phyloP scores from a whole-genome alignment of 192 early-diverging fungal species.

The Helicostylum pulchrum region DNA sequence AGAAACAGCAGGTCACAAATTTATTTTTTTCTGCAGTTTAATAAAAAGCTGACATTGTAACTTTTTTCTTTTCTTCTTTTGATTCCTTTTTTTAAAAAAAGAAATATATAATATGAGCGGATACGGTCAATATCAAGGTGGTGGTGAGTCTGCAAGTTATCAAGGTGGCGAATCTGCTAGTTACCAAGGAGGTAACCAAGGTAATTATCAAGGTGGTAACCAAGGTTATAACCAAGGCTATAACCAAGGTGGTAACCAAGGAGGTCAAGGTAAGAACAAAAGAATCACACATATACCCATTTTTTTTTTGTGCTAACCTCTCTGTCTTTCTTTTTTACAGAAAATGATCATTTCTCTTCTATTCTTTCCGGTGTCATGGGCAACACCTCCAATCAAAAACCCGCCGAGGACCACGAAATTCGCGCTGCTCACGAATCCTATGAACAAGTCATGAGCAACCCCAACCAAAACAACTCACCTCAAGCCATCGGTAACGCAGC shows the following conservation, averaged over 20 bases:
- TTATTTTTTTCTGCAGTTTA: too few species aligned
- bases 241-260: background rate
- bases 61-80: too few species aligned
- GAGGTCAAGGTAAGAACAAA: background rate
- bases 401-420: slow-evolving; percentile 21
- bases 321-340: too few species aligned
- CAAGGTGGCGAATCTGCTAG: background rate
- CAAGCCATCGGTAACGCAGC: slow-evolving; percentile 32
- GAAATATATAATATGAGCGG: too few species aligned
- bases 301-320: slow-evolving; percentile 10
- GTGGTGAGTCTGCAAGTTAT: slow-evolving; percentile 2
- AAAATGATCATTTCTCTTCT: slow-evolving; percentile 15
- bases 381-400: background rate
- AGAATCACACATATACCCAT: background rate
- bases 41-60: too few species aligned
- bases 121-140: background rate
- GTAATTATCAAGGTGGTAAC: background rate
- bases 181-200: background rate
- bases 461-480: slow-evolving; percentile 8
- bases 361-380: slow-evolving; percentile 16
- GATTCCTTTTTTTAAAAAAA: too few species aligned
- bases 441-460: slow-evolving; percentile 17
- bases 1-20: too few species aligned
- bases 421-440: slow-evolving; percentile 14
- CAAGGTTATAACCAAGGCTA: background rate